phyloP scores from a whole-genome alignment of 176 grass and related monocot genomes.

The Hordeum marinum region DNA sequence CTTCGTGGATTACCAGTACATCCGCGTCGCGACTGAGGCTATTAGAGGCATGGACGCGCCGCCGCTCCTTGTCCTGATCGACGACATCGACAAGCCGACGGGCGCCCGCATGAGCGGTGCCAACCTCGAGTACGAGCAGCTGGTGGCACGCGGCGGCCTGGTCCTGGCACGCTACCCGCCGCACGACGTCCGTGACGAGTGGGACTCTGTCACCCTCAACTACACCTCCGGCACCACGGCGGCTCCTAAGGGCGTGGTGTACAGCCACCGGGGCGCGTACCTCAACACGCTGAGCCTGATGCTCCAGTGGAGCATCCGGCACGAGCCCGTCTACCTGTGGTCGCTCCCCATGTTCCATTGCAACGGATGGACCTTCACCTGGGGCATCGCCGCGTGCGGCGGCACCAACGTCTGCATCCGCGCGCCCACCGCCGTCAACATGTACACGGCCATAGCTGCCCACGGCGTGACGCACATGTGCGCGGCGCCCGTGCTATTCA shows the following conservation, averaged over 20 bases:
- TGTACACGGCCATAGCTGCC: background rate
- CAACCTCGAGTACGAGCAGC: slow-evolving; percentile 50
- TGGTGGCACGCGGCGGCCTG: slow-evolving; percentile 18
- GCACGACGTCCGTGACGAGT: slow-evolving; percentile 26
- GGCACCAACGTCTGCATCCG: slow-evolving; percentile 57
- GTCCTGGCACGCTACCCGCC: background rate
- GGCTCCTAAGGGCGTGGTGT: slow-evolving; percentile 69
- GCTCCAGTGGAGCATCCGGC: slow-evolving; percentile 40
- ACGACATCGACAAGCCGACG: slow-evolving; percentile 37
- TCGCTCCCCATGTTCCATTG: slow-evolving; percentile 81
- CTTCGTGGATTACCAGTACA: slow-evolving; percentile 49
- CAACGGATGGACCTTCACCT: slow-evolving; percentile 69
- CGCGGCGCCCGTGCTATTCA: slow-evolving; percentile 69
- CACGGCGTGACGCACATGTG: slow-evolving; percentile 77
- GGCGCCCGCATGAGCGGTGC: slow-evolving; percentile 37
- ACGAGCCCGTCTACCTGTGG: slow-evolving; percentile 65
- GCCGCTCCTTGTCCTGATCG: slow-evolving; percentile 31
- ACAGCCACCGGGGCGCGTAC: slow-evolving; percentile 64
- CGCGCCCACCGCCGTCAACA: slow-evolving; percentile 13
- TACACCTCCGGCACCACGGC: slow-evolving; percentile 84
- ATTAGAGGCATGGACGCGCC: slow-evolving; percentile 28
- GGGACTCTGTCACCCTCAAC: slow-evolving; percentile 62
- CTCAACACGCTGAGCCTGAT: slow-evolving; percentile 57
- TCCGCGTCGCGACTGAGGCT: slow-evolving; percentile 17
- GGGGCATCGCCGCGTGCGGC: slow-evolving; percentile 62